Base-by-base conservation (phyloP, 192 early-diverging fungal genomes). In the Umbelopsis sp. region DNA sequence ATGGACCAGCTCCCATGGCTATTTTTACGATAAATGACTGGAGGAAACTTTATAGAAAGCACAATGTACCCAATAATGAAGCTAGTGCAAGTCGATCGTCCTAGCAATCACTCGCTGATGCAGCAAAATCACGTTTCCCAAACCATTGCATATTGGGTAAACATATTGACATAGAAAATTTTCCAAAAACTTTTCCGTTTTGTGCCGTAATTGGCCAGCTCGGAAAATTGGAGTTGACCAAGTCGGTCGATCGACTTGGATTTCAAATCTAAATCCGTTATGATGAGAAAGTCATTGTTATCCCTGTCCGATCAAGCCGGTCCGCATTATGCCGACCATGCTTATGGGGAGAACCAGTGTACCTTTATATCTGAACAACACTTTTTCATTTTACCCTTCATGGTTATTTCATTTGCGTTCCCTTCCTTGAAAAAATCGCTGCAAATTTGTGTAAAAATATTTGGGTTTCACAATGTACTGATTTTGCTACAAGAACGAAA, bases 281-380 rank as follows among this genome's bases (percentile, higher is more conserved):
- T 61, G 55, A 61, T 61, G 55, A 61, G 55, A 61, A 61, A 61
- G 27, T 53, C 55, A 61, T 61, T 61, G 55, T 61, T 61, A 61
- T 61, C 55, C 55, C 55, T 61, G 55, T 61, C 55, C 55, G 55
- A 61, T 61, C 27, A 30, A 25, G 30, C 55, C 25, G 27, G 55
- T 61, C 55, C 55, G 55, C 55, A 27, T 61, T n/a, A 35, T 4
- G 55, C 55, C 55, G 55, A 61, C 55, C 30, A n/a, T 33, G 55
- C 25, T 27, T 61, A 35, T 37, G 55, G 30, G 55, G 55, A 61
- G 30, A 61, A 61, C 55, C 55, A 61, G 55, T 61, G 55, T 61
- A 61, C 55, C 27, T 61, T 61, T 61, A 33, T 61, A 61, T 61
- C 55, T 61, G 55, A 61, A 61, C 55, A 61, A 61, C 30, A n/a